These are phyloP conservation scores for Fraxinus anomala DNA, from an alignment of 257 asterid species.

Conservation along the genomic window DNA sequence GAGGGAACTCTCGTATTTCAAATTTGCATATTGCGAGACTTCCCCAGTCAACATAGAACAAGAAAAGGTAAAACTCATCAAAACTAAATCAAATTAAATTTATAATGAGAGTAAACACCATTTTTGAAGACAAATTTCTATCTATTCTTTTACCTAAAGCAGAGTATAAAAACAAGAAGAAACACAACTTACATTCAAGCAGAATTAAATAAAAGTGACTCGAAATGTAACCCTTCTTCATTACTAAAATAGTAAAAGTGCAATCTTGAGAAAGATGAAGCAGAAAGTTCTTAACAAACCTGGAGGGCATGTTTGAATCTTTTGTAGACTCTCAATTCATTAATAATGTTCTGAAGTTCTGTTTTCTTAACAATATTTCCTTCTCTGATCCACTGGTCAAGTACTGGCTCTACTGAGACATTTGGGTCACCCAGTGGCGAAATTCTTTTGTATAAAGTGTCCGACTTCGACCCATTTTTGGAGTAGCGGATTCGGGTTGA, in stretches of 20 bases:
- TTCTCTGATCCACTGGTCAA: slow-evolving; percentile 41
- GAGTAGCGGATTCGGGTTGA: not conserved
- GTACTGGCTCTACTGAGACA: slow-evolving; percentile 32
- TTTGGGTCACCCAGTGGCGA: slow-evolving; percentile 35
- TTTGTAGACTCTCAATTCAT: slow-evolving; percentile 32
- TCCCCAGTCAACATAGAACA: not conserved
- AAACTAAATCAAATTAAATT: not conserved
- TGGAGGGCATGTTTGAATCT: slow-evolving; percentile 76
- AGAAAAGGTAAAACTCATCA: not conserved
- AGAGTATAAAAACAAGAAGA: not conserved
- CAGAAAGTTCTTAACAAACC: slow-evolving; percentile 34
- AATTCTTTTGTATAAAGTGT: slow-evolving; percentile 29
- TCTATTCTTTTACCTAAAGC: not conserved
- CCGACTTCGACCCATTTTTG: not conserved
- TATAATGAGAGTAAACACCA: not conserved
- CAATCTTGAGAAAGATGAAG: not conserved
- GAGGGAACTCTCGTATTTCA: not conserved
- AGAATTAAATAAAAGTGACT: not conserved
- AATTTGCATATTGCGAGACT: not conserved
- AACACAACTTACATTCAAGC: not conserved
- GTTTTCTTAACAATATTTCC: slow-evolving; percentile 36
- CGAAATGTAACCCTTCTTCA: too few relatives aligned
- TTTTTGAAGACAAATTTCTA: not conserved
- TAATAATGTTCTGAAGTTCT: slow-evolving; percentile 37
- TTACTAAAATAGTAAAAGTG: not conserved